Conservation (phyloP, 148 eudicot genomes). For the Dysphania ambrosioides region DNA sequence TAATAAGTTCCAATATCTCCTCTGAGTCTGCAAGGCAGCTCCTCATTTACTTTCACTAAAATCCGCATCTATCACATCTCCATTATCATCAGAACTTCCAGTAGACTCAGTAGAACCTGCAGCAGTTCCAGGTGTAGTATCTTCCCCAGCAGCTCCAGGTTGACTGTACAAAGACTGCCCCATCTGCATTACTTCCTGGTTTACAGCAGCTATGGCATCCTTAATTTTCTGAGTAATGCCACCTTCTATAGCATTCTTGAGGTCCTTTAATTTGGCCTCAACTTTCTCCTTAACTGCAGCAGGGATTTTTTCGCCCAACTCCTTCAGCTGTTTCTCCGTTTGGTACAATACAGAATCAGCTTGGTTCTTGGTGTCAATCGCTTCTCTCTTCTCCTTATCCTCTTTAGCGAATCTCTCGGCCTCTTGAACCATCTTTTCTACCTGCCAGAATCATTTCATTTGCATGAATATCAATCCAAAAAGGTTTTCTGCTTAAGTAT, state of each 20-base stretch:
- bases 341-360: conserved; percentile 64
- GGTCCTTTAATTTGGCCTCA: conserved; percentile 54
- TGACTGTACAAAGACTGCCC: conserved; percentile 65
- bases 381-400: conserved; percentile 74
- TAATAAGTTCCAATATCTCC: neutral
- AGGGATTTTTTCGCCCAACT: conserved; percentile 66
- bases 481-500: neutral
- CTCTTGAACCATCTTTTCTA: conserved; percentile 68
- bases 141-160: conserved; percentile 39
- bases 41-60: conserved; percentile 54
- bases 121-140: conserved; percentile 30
- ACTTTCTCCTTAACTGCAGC: conserved; percentile 53
- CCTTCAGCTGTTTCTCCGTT: conserved; percentile 73
- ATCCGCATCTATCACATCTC: conserved; percentile 72
- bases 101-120: conserved; percentile 29
- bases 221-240: conserved; percentile 61
- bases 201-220: conserved; percentile 64
- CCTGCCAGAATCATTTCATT: conserved; percentile 34
- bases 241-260: conserved; percentile 44
- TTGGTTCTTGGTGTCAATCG: conserved; percentile 72
- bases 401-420: conserved; percentile 69
- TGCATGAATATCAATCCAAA: neutral
- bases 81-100: conserved; percentile 35
- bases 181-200: conserved; percentile 64
- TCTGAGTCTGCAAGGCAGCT: neutral